A percentile compares a stretch with the other conserved stretches of the same genome.
These are phyloP conservation scores for Salvia splendens DNA, from an alignment of 257 asterid species.

Conservation along the genomic window DNA sequence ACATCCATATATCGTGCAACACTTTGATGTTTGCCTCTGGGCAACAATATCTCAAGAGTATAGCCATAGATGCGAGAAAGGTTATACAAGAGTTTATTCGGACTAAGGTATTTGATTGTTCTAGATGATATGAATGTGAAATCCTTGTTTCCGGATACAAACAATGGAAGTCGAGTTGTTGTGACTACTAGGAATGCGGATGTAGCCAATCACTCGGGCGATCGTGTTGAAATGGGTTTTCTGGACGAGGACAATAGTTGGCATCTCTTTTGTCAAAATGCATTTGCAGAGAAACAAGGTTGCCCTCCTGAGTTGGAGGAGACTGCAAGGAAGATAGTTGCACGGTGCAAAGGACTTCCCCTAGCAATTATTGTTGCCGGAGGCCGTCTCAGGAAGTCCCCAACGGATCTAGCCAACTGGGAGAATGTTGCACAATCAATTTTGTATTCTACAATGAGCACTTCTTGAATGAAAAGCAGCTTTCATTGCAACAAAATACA, in stretches of 20 bases:
- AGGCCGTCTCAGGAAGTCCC: background rate
- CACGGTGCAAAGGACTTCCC: slow-evolving; percentile 1
- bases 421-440: background rate
- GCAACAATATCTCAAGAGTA: background rate
- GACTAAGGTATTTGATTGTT: too few species aligned
- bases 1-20: background rate
- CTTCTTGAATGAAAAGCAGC: background rate
- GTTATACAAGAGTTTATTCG: too few species aligned
- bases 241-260: background rate
- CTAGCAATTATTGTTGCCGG: background rate
- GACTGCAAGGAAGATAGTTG: background rate
- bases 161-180: background rate
- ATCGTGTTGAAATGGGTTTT: background rate
- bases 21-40: background rate
- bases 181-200: background rate
- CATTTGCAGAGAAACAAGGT: background rate
- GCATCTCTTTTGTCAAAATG: background rate
- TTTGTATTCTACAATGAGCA: background rate
- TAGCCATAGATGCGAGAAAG: too few species aligned
- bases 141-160: background rate
- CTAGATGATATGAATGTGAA: background rate
- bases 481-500: background rate
- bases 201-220: background rate
- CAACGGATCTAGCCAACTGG: background rate
- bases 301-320: slow-evolving; percentile 3